Base-by-base conservation (phyloP, 345 rosid species). In the Acer campestre region DNA sequence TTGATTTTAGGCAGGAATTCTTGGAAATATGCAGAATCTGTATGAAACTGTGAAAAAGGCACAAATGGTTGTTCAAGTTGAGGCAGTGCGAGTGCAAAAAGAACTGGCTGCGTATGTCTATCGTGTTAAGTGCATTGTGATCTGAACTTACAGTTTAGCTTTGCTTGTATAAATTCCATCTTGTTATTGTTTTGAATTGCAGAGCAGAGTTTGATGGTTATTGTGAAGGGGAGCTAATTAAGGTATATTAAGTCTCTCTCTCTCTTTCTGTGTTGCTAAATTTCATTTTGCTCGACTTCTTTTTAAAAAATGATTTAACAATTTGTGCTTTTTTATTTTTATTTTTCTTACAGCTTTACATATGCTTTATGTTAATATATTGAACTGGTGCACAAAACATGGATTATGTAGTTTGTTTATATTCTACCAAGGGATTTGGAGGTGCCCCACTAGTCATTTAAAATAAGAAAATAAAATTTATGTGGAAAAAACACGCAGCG, bases 61-160 rank as follows among this genome's bases (percentile, higher is more conserved):
- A n/a, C 97, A 95, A 85, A 93, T 88, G 94, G 97, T 95, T 73
- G 98, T 95, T 86, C 98, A 93, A 86, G 98, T 93, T 16, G 98
- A 93, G 80, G 98, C 98, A 58, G 98, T 95, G 18, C 86, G 89
- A 22, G 98, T 95, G 65, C 98, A 93, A 75, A 95, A 95, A 68
- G 98, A 91, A 85, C 90, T 95, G 76, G 98, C 98, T 67, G 92
- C 29, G 95, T 93, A 90, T 81, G 92, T 73, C 62, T 51, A 55
- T 49, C 78, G 55, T 22, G 31, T 68, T 38, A n/a, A 64, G 68
- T 23, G 25, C 70, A 10, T 25, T 75, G 48, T 48, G 68, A 70
- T 71, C 20, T 31, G 61, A 25, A 51, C 62, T 75, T 58, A 31
- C 12, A 58, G 16, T 35, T 78, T 67, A 70, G 42, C 38, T 79